Percentiles rank a stretch among this genome's conserved stretches.
Conservation (phyloP, 2,329 filamentous ascomycete genomes). For the Scleromitrula shiraiana region DNA sequence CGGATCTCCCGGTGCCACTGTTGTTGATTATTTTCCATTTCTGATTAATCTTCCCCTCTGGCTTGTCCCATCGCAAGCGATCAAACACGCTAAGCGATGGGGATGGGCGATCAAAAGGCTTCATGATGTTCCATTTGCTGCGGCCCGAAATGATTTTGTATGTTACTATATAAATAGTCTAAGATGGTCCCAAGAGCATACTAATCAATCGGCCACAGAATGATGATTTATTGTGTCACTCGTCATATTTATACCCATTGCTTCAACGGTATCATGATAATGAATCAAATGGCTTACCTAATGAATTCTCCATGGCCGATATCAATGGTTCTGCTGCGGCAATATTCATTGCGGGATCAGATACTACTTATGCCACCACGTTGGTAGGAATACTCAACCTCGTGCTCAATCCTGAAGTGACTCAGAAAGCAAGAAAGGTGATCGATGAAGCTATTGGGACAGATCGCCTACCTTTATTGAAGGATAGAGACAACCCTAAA, state of each 20-base stretch:
- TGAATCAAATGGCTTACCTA: neutral
- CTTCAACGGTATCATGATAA: neutral
- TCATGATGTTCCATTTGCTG: constrained; percentile 37
- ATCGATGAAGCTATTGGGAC: constrained; percentile 39
- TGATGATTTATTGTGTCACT: neutral
- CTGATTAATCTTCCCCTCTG: constrained; percentile 31
- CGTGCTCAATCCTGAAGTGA: constrained; percentile 33
- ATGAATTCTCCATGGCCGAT: constrained; percentile 13
- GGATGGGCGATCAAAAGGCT: constrained; percentile 32
- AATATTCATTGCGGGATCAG: constrained; percentile 36
- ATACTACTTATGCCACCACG: constrained; percentile 35
- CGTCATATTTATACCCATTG: constrained; percentile 9
- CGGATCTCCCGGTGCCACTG: constrained; percentile 29
- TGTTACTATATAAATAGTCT: no score
- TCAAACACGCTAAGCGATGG: constrained; percentile 25
- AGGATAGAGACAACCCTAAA: constrained; percentile 31
- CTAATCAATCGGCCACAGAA: constrained; percentile 6
- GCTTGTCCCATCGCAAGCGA: constrained; percentile 21
- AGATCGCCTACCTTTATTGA: constrained; percentile 2
- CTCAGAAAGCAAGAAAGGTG: constrained; percentile 38
- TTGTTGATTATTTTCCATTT: constrained; percentile 41
- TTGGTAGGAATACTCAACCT: constrained; percentile 35
- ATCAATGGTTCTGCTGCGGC: constrained; percentile 42
- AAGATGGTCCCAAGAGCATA: neutral
- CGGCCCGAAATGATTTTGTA: constrained; percentile 4